Conservation (phyloP, 345 rosid genomes). For the Populus euphratica region DNA sequence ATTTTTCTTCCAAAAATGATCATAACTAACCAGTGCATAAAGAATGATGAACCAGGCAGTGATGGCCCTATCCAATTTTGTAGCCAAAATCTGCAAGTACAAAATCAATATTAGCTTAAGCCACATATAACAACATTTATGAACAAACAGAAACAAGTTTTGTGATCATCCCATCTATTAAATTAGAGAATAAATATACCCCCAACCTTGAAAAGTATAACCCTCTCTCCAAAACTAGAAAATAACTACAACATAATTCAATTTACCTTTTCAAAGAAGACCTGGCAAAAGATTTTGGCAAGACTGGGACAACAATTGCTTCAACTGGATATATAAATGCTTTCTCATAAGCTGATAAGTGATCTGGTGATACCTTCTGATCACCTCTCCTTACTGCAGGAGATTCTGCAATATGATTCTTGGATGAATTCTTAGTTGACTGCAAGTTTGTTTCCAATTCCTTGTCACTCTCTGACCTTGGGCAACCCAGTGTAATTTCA, state of each 20-base stretch:
- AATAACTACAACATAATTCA: constrained; percentile 11
- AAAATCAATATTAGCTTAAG: constrained; percentile 10
- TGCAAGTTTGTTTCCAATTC: constrained; percentile 38
- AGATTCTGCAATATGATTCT: constrained; percentile 59
- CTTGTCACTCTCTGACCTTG: constrained; percentile 45
- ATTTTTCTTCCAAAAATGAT: background rate
- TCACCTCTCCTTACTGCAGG: constrained; percentile 51
- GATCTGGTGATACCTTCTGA: constrained; percentile 46
- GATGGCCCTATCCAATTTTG: constrained; percentile 99
- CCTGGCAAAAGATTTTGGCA: constrained; percentile 76
- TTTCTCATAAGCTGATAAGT: constrained; percentile 44
- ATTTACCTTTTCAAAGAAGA: constrained; percentile 83
- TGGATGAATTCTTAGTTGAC: constrained; percentile 43
- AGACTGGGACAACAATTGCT: constrained; percentile 86
- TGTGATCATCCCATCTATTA: background rate
- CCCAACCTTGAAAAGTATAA: background rate
- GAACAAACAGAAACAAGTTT: background rate
- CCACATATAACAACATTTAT: constrained; percentile 1
- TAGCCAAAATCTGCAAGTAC: constrained; percentile 87
- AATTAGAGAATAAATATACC: background rate
- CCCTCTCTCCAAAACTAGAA: background rate
- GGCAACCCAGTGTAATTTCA: constrained; percentile 83
- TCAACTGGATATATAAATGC: constrained; percentile 83
- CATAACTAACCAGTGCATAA: constrained; percentile 75
- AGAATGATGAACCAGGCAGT: constrained; percentile 73